phyloP scores from a whole-genome alignment of 2,329 filamentous ascomycete genomes.

The Fusarium sambucinum region DNA sequence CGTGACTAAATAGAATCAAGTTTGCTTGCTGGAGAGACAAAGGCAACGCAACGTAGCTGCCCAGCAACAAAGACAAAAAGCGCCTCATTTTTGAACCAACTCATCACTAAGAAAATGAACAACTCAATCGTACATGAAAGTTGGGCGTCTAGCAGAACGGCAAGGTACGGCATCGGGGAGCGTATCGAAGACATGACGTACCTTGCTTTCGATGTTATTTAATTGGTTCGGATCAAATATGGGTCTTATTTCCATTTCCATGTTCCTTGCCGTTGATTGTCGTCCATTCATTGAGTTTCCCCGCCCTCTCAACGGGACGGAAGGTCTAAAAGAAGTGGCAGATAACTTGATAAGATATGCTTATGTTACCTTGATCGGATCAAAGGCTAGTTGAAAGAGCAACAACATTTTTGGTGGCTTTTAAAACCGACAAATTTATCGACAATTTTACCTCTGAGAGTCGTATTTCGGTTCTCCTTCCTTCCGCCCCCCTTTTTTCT shows the following conservation, averaged over 20 bases:
- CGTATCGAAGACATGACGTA: conserved; percentile 28
- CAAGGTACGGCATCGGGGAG: background rate
- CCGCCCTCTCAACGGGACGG: conserved; percentile 23
- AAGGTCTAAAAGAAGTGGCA: conserved; percentile 17
- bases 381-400: background rate
- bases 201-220: conserved; percentile 25
- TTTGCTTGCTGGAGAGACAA: background rate
- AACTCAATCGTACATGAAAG: conserved; percentile 18
- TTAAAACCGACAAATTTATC: background rate
- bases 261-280: conserved; percentile 12
- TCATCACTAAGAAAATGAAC: background rate
- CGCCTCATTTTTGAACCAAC: conserved; percentile 5
- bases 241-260: conserved; percentile 21
- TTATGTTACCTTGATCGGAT: conserved; percentile 12
- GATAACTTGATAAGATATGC: background rate
- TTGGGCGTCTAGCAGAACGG: conserved; percentile 27
- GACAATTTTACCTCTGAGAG: background rate
- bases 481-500: conserved; percentile 13
- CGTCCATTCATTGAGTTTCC: conserved; percentile 19
- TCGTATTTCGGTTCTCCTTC: background rate
- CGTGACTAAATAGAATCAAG: background rate
- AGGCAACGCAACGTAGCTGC: conserved; percentile 6
- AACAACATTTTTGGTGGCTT: conserved; percentile 16
- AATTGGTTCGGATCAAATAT: conserved; percentile 40
- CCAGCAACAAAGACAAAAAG: conserved; percentile 10